phyloP scores from a whole-genome alignment of 1,139 yeast species.

The Meyerozyma carpophila region DNA sequence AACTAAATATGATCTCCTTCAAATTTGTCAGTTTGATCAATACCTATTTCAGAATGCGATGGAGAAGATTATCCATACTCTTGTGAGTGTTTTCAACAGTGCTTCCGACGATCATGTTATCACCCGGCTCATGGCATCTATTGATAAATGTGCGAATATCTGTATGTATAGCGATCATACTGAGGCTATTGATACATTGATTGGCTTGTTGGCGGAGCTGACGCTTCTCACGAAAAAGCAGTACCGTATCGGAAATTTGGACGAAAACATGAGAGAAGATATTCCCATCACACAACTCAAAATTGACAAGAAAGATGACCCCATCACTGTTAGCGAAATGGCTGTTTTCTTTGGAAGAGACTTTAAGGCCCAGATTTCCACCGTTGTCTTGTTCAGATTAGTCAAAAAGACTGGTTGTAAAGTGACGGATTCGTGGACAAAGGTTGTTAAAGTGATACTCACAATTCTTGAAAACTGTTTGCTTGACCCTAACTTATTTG shows the following conservation, averaged over 20 bases:
- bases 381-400: conserved; percentile 78
- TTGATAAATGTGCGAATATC: conserved; percentile 78
- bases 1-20: conserved; percentile 5
- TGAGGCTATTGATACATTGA: conserved; percentile 58
- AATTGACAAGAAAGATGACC: conserved; percentile 45
- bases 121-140: conserved; percentile 78
- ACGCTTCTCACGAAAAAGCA: conserved; percentile 45
- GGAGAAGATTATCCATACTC: conserved; percentile 58
- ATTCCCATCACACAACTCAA: conserved; percentile 46
- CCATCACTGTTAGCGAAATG: conserved; percentile 70
- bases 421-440: conserved; percentile 53
- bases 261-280: conserved; percentile 38
- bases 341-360: conserved; percentile 85
- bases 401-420: conserved; percentile 53
- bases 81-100: conserved; percentile 73
- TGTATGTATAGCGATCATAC: conserved; percentile 60
- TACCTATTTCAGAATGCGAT: conserved; percentile 62
- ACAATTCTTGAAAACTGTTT: conserved; percentile 70
- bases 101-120: conserved; percentile 90
- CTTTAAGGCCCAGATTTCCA: conserved; percentile 85
- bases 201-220: conserved; percentile 56
- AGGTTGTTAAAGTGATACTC: conserved; percentile 54
- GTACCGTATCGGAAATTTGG: conserved; percentile 6
- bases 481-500: conserved; percentile 60
- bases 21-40: conserved; percentile 53